Evolutionary conservation across 2,329 filamentous ascomycete species (phyloP), one percentile per base, ranked within the genome.

Genomic region (Ampelomyces quisqualis): DNA sequence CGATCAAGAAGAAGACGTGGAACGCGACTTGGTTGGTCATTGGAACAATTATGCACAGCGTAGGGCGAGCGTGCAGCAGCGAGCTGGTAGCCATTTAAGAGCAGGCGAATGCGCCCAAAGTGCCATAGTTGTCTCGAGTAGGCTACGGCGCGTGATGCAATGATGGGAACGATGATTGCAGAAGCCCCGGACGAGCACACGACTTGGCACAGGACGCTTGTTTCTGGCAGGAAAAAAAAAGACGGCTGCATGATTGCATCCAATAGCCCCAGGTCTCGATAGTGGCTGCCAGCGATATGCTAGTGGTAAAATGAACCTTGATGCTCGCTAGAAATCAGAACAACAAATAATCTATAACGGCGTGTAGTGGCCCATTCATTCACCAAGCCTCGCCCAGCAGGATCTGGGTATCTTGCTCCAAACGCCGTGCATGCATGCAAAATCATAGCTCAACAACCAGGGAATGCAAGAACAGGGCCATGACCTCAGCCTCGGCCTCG

Each of bases 381-480:
- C 17, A 7, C 15, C 6, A 34, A 34, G 15, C 19, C 19, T 3
- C 10, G 18, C 32, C 32, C 32, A 34, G 32, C 32, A 14, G 19
- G 15, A 34, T 23, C 21, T 34, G 32, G 32, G 32, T 34, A 34
- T 34, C 32, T 24, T 22, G 32, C 30, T 33, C 18, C 32, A 34
- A 24, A 24, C 14, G 32, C 32, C 32, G 18, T 34, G 32, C 13
- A 24, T 13, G 22, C 13, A 34, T 34, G 32, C 32, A 23, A 21
- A 29, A 7, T 23, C 35, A 38, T 10, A 33, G 17, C 10, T 20
- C 7, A 8, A 24, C 27, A 7, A 34, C 11, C 19, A 29, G 19
- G 17, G 13, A 30, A 36, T 30, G 32, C 21, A 40, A 40, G 31
- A 34, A 40, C 37, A 40, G 13, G 11, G 15, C 29, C 15, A 40